Conservation (phyloP, 164 flowering plant genomes). For the Piper betle region DNA sequence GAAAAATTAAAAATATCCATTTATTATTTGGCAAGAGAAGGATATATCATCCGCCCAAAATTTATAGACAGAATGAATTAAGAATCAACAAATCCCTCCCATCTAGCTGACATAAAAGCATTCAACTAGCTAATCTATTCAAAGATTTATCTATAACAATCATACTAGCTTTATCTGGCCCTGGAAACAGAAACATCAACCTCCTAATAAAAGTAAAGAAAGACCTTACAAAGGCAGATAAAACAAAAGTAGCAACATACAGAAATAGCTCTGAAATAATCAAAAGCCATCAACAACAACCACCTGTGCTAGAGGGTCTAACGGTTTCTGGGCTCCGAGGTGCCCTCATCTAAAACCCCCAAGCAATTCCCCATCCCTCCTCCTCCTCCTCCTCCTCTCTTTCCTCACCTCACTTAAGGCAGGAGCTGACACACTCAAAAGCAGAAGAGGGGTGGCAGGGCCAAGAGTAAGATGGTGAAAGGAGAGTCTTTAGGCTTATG, state of each 20-base stretch:
- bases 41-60: neutral
- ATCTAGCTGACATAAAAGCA: neutral
- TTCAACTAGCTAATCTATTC: too few species aligned
- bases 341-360: slow-evolving; percentile 9
- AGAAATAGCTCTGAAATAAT: neutral
- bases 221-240: neutral
- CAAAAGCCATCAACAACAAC: too few species aligned
- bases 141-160: too few species aligned
- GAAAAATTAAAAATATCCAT: neutral
- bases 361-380: slow-evolving; percentile 16
- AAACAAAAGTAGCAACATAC: neutral
- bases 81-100: neutral
- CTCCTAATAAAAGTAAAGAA: too few species aligned
- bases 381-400: too few species aligned
- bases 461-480: neutral
- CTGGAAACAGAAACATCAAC: too few species aligned
- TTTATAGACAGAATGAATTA: neutral
- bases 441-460: neutral
- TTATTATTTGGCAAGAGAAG: neutral
- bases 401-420: neutral
- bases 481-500: neutral
- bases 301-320: slow-evolving; percentile 12
- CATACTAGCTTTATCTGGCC: too few species aligned
- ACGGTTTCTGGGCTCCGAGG: slow-evolving; percentile 10
- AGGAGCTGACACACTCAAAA: neutral